These are phyloP conservation scores for Lactifluus rugatus DNA, from an alignment of 768 basidiomycete genomes.

Conservation along the genomic window DNA sequence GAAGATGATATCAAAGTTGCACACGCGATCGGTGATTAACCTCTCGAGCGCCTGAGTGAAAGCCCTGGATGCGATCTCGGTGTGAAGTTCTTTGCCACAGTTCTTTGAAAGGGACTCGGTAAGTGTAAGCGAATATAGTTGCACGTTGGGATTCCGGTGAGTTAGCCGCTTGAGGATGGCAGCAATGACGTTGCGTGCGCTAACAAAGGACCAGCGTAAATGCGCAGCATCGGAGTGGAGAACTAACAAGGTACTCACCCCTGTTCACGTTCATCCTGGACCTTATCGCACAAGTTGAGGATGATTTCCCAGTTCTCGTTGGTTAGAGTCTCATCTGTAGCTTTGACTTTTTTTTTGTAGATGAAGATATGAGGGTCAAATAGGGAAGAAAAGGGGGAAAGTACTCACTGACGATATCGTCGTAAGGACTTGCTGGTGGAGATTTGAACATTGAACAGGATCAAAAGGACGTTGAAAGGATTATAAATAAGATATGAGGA, in stretches of 20 bases:
- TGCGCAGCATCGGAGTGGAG: conserved; percentile 1
- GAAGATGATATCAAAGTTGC: conserved; percentile 9
- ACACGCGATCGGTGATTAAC: conserved; percentile 78
- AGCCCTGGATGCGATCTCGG: conserved; percentile 80
- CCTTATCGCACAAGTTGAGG: conserved; percentile 92
- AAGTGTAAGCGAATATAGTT: conserved; percentile 84
- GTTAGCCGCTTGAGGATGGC: conserved; percentile 82
- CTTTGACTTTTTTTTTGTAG: conserved; percentile 57
- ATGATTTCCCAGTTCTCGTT: conserved; percentile 95
- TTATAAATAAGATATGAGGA: background rate
- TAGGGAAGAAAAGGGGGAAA: background rate
- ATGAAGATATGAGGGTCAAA: conserved; percentile 1
- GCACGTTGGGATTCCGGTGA: conserved; percentile 94
- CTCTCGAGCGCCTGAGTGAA: conserved; percentile 88
- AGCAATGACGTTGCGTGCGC: conserved; percentile 78
- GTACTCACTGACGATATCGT: conserved; percentile 73
- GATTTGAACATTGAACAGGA: conserved; percentile 54
- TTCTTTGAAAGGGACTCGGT: conserved; percentile 90
- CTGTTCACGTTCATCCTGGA: conserved; percentile 74
- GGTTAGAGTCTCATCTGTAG: conserved; percentile 96
- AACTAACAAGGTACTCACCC: conserved; percentile 46
- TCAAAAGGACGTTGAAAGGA: background rate
- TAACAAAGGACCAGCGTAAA: conserved; percentile 28
- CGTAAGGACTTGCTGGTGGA: conserved; percentile 60
- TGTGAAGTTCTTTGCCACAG: conserved; percentile 67